Evolutionary conservation across 176 grass and related monocot genomes (phyloP), one percentile per base, ranked within the genome.

Genomic region (Rhynchospora breviuscula): DNA sequence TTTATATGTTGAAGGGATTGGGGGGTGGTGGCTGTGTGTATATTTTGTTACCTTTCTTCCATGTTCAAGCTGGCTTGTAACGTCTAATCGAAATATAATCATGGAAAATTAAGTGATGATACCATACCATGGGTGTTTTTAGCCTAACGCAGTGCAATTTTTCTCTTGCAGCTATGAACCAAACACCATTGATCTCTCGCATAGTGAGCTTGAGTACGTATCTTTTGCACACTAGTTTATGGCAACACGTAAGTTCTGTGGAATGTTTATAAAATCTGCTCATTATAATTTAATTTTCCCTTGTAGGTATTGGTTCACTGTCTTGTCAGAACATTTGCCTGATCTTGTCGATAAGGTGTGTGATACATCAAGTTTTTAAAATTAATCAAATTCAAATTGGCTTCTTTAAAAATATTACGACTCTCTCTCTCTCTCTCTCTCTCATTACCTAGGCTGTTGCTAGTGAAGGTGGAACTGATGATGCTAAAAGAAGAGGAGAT

Each of bases 381-480:
- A 82, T 12, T 22, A 29, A 48, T 81, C 1, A 53, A 51, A 49
- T 65, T 82, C 22, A 82, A 82, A 67, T 47, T 82, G 7, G 43
- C 12, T 51, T 23, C 22, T 49, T 53, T 52, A 67, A 23, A 47
- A 81, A 62, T 33, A 63, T 63, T 80, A 59, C 21, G 22, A 25
- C 19, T 64, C 22, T 80, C 78, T 62, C 0, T 15, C 13, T 43
- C 77, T 51, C 43, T 79, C 8, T 57, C 45, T 81, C 57, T 10
- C 63, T 82, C 82, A 53, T 73, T 87, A 61, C 88, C 18, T 79
- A 98, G 96, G 96, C 96, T 11, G 96, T 98, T 88, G 96, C 96
- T 70, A 98, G 91, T 86, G 96, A 98, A 98, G 96, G 96, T 84
- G 96, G 96, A 73, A 98, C 91, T 23, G 93, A 95, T 78, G 96